Evolutionary conservation across 108 stramenopile species (phyloP), one percentile per base, ranked within the genome.

Genomic region (Nitzschia sp.): DNA sequence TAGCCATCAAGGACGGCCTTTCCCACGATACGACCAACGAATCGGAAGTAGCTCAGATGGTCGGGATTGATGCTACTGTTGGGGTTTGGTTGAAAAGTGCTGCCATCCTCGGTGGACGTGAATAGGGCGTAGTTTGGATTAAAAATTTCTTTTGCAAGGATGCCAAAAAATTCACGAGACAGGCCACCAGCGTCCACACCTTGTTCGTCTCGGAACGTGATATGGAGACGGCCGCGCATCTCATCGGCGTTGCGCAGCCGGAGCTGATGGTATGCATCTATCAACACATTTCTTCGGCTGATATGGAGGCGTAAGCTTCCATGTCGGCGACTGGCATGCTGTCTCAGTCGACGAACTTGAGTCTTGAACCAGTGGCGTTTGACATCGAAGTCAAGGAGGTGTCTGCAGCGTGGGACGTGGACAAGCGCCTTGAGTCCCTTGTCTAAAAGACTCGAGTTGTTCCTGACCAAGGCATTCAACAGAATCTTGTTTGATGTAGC

Each of bases 161-260:
- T 94, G 41, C 85, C 90, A 78, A 96, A 99, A 69, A 97, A 98
- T 83, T 99, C 99, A 15, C 97, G 81, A 22, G 97, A 95, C 2
- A 99, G 71, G 2, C 99, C 99, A 16, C 99, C 99, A 15, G 99
- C 99, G 69, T 99, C 99, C 59, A 98, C 89, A n/a, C 99, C 99
- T 58, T 97, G 93, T 72, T 99, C 98, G 58, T 94, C 81, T 2
- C 78, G 78, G 76, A 99, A 99, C n/a, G 94, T 93, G 48, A 99
- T 86, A 55, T 95, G 88, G 23, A 99, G 80, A 17, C 94, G 75
- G 3, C 97, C 96, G 6, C 95, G 78, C 83, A 99, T 95, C 63
- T 99, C 97, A 52, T 96, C 97, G n/a, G 97, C 93, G 68, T 80
- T 94, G 23, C 96, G 86, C 57, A 92, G 72, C 22, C 86, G 80